phyloP scores from a whole-genome alignment of 192 early-diverging fungal genomes.

The Coemansia erecta region DNA sequence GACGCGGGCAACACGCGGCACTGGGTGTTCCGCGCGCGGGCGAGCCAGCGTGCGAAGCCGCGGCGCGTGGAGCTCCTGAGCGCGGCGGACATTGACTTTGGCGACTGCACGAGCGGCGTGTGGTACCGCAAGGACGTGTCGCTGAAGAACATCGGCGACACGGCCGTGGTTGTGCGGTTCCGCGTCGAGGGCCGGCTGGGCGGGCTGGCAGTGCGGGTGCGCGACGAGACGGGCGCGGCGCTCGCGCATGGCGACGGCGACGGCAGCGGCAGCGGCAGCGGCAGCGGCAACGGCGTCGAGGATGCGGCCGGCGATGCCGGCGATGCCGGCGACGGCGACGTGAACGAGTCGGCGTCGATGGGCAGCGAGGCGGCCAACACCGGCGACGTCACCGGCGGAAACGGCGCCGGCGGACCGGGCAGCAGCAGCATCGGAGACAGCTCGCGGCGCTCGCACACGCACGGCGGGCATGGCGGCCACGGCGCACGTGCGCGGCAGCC shows the following conservation, averaged over 20 bases:
- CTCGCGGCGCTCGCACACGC: slow-evolving; percentile 1
- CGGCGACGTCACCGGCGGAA: neutral
- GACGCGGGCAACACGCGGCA: slow-evolving; percentile 80
- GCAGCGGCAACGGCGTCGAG: slow-evolving; percentile 5
- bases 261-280: slow-evolving; percentile 1
- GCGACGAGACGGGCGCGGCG: slow-evolving; percentile 3
- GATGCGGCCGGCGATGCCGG: neutral
- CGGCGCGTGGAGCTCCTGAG: slow-evolving; percentile 65
- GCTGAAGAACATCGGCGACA: slow-evolving; percentile 77
- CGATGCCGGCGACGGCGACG: slow-evolving; percentile 1
- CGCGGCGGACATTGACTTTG: slow-evolving; percentile 77
- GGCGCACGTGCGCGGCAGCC: slow-evolving; percentile 13
- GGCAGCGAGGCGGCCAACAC: slow-evolving; percentile 12
- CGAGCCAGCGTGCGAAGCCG: slow-evolving; percentile 68
- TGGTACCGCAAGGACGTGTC: slow-evolving; percentile 78
- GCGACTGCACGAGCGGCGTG: slow-evolving; percentile 88
- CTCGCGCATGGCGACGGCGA: slow-evolving; percentile 4
- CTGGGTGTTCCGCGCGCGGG: slow-evolving; percentile 74
- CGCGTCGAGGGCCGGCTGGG: slow-evolving; percentile 45
- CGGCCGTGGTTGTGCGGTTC: slow-evolving; percentile 74
- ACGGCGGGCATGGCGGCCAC: neutral
- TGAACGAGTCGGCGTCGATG: slow-evolving; percentile 1
- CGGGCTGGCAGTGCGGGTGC: slow-evolving; percentile 10
- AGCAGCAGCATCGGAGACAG: slow-evolving; percentile 2
- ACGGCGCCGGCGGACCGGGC: neutral